These are phyloP conservation scores for Powellomyces hirtus DNA, from an alignment of 192 early-diverging fungal species.

Conservation along the genomic window DNA sequence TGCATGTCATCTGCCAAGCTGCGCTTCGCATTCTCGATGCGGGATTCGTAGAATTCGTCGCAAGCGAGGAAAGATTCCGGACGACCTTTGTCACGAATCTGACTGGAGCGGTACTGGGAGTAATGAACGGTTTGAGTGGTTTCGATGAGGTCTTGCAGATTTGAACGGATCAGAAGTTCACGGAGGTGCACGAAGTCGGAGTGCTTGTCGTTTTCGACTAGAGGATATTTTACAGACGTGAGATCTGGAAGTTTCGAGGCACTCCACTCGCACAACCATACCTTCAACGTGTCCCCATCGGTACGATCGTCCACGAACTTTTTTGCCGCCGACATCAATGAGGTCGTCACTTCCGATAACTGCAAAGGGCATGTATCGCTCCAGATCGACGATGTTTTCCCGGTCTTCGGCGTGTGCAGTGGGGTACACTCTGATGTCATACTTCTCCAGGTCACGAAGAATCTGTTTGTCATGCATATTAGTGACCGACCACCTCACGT, in stretches of 20 bases:
- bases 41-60: slow-evolving; percentile 75
- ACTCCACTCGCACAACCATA: slow-evolving; percentile 29
- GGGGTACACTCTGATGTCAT: slow-evolving; percentile 73
- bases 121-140: slow-evolving; percentile 95
- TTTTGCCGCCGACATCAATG: slow-evolving; percentile 75
- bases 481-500: neutral
- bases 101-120: slow-evolving; percentile 91
- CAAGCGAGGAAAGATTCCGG: slow-evolving; percentile 78
- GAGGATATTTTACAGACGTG: neutral
- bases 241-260: no score
- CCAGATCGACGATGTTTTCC: slow-evolving; percentile 60
- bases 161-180: slow-evolving; percentile 83
- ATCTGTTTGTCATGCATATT: slow-evolving; percentile 38
- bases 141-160: slow-evolving; percentile 96
- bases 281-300: slow-evolving; percentile 95
- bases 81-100: slow-evolving; percentile 71
- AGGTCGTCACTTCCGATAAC: slow-evolving; percentile 93
- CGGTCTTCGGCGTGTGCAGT: slow-evolving; percentile 69
- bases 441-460: slow-evolving; percentile 58
- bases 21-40: slow-evolving; percentile 65
- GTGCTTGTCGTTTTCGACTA: slow-evolving; percentile 94
- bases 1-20: slow-evolving; percentile 68
- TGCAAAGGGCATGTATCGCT: slow-evolving; percentile 87
- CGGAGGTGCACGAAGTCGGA: slow-evolving; percentile 95
- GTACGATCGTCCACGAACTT: slow-evolving; percentile 89